Percentiles rank a stretch among this genome's conserved stretches.
phyloP scores from a whole-genome alignment of 768 basidiomycete genomes.

The Panaeolus papilionaceus region DNA sequence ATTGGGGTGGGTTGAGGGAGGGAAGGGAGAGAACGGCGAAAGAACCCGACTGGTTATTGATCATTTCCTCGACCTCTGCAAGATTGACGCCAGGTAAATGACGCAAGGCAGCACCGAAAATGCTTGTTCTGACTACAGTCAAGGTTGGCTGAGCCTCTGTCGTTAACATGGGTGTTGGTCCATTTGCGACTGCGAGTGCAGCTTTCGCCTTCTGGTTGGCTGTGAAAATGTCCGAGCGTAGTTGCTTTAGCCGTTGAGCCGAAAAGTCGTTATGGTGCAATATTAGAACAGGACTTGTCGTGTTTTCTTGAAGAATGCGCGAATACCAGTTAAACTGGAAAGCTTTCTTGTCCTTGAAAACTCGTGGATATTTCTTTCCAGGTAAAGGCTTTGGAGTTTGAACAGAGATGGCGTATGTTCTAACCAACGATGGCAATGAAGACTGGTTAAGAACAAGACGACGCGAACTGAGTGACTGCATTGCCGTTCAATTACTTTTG shows the following conservation, averaged over 20 bases:
- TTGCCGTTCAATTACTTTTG: not conserved
- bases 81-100: constrained; percentile 60
- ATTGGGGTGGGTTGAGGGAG: constrained; percentile 73
- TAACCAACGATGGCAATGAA: not conserved
- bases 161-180: constrained; percentile 35
- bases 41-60: constrained; percentile 61
- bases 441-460: constrained; percentile 4
- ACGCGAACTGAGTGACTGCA: constrained; percentile 5
- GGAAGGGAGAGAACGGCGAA: constrained; percentile 72
- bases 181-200: constrained; percentile 37
- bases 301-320: constrained; percentile 66
- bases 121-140: constrained; percentile 75
- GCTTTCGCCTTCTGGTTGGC: constrained; percentile 57
- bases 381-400: constrained; percentile 55
- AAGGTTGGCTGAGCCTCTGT: constrained; percentile 54
- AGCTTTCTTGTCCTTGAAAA: constrained; percentile 80
- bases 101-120: constrained; percentile 81
- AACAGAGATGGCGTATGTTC: constrained; percentile 61
- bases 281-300: constrained; percentile 71
- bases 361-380: constrained; percentile 63
- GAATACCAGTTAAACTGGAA: constrained; percentile 84
- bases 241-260: constrained; percentile 65
- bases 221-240: constrained; percentile 70
- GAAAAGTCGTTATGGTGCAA: constrained; percentile 81
- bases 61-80: constrained; percentile 55